Evolutionary conservation across 2,329 filamentous ascomycete species (phyloP).

Genomic region (Colletotrichum aenigma): DNA sequence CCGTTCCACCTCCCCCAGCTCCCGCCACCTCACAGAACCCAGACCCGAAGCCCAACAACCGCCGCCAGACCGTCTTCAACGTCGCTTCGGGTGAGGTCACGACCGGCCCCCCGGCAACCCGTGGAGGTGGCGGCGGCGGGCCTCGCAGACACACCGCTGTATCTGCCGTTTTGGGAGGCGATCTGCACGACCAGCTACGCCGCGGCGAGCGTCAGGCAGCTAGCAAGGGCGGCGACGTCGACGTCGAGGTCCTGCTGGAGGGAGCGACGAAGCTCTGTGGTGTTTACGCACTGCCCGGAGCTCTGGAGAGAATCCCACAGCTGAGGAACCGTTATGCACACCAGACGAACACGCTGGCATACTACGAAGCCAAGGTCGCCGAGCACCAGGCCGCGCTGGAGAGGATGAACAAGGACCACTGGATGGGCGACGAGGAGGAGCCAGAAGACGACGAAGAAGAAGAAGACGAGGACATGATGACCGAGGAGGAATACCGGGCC

Average conservation of each 20-base stretch:
- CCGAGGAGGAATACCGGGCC: conserved; percentile 69
- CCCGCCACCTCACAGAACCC: conserved; percentile 42
- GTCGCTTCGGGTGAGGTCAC: conserved; percentile 68
- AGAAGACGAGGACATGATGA: conserved; percentile 54
- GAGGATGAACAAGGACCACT: conserved; percentile 70
- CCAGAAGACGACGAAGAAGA: conserved; percentile 44
- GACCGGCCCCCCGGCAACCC: conserved; percentile 45
- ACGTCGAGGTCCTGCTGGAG: conserved; percentile 82
- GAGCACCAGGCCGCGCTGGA: conserved; percentile 78
- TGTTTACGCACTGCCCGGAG: conserved; percentile 85
- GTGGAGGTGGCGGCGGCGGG: conserved; percentile 32
- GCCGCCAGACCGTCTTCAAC: conserved; percentile 70
- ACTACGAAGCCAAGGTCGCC: conserved; percentile 81
- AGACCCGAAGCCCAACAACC: conserved; percentile 46
- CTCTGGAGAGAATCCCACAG: conserved; percentile 74
- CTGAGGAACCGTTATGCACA: conserved; percentile 75
- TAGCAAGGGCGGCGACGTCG: conserved; percentile 70
- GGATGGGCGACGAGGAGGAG: conserved; percentile 59
- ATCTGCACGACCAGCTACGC: conserved; percentile 82
- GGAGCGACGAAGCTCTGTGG: conserved; percentile 90
- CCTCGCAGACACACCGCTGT: conserved; percentile 82
- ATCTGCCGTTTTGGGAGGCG: conserved; percentile 84
- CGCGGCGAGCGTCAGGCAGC: conserved; percentile 51
- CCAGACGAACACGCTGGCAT: conserved; percentile 74
- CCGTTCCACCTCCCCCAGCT: conserved; percentile 75